Base-by-base conservation (phyloP, 768 basidiomycete genomes). In the Lepiota subincarnata region DNA sequence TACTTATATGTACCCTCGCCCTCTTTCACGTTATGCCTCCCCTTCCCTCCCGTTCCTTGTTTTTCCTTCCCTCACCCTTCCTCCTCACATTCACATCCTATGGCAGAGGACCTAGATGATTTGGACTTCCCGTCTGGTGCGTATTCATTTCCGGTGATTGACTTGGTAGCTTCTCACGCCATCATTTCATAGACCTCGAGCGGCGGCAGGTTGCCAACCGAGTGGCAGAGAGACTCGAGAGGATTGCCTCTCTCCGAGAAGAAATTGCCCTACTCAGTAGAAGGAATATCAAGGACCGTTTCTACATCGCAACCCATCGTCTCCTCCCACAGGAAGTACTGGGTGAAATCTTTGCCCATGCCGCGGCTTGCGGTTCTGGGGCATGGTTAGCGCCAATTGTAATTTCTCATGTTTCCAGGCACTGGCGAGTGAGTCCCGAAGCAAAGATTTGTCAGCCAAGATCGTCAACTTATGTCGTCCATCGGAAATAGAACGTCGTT, bases 251-350 rank as follows among this genome's bases (percentile, higher is more conserved):
- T 16, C 46, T 56, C 26, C 55, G 55, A 28, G 12, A 31, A 18
- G 55, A 50, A 24, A 51, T 51, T 12, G 55, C 49, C 19, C n/a
- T 31, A 18, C 55, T 56, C 7, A 42, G 50, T 19, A 50, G 34
- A 37, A 43, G 44, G 6, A 56, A 50, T 16, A 44, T 44, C 6
- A 28, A 36, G 14, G 56, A 57, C 38, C 42, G 56, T 13, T 57
- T 57, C 50, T 57, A 38, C 28, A 57, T 53, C 39, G 44, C 50
- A 12, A 52, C 56, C 19, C 56, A 57, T 22, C 50, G 56, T 38
- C 42, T 20, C 20, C 45, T 57, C 28, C 50, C 56, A 6, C 26
- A 44, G 24, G 50, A 57, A 35, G 36, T 57, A 13, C 44, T 57
- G 7, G 51, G 50, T 10, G 56, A 57, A 42, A 48, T 57, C 13